A percentile compares a stretch with the other conserved stretches of the same genome.
Evolutionary conservation across 1,284 basidiomycete species (phyloP).

Genomic region (Rhodotorula sp.): DNA sequence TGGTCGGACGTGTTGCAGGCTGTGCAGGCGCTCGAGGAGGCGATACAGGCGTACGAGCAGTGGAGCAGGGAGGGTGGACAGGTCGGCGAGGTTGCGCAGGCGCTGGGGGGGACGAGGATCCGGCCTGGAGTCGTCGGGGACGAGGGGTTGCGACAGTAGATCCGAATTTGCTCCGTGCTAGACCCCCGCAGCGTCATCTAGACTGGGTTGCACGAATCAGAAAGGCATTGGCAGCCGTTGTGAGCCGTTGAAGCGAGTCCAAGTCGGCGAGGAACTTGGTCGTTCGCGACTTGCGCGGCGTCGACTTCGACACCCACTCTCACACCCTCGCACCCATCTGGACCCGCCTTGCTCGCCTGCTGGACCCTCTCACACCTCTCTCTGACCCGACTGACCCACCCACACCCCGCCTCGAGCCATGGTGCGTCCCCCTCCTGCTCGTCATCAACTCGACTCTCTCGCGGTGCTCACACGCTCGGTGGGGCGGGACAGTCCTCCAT

Average conservation of each 20-base stretch:
- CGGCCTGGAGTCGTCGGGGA: background rate
- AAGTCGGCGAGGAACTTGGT: too few species aligned
- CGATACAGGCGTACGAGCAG: background rate
- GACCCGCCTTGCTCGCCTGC: background rate
- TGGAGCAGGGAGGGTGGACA: background rate
- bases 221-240: background rate
- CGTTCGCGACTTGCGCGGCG: too few species aligned
- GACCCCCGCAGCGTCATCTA: too few species aligned
- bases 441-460: background rate
- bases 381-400: background rate
- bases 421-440: too few species aligned
- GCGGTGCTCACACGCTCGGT: background rate
- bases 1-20: constrained; percentile 45
- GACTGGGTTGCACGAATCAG: background rate
- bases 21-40: constrained; percentile 13
- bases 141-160: background rate
- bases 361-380: background rate
- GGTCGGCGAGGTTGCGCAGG: background rate
- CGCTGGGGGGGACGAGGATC: background rate
- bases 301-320: too few species aligned
- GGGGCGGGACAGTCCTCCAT: constrained; percentile 62
- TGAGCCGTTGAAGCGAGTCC: too few species aligned
- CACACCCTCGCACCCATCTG: too few species aligned
- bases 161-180: too few species aligned
- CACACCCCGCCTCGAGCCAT: background rate